These are phyloP conservation scores for Suillus discolor DNA, from an alignment of 768 basidiomycete genomes.

Conservation along the genomic window DNA sequence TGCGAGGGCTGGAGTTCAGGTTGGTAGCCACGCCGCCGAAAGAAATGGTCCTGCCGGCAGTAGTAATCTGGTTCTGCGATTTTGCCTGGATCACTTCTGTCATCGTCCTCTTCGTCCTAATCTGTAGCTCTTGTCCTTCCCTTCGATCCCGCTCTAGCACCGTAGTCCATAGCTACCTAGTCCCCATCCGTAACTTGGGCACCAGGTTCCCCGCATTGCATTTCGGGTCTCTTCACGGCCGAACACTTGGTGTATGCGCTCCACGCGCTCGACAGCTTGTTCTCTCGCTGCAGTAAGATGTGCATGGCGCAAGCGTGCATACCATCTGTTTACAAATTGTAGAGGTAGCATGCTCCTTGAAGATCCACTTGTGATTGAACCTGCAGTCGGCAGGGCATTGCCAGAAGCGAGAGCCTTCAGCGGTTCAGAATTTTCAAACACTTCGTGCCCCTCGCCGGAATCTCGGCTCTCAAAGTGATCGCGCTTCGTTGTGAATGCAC, in stretches of 20 bases:
- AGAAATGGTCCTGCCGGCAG: conserved; percentile 18
- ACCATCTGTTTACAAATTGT: conserved; percentile 53
- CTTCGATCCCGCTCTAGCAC: conserved; percentile 33
- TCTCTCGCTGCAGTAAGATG: conserved; percentile 70
- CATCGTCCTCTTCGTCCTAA: conserved; percentile 28
- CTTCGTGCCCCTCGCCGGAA: background rate
- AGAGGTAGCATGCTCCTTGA: conserved; percentile 14
- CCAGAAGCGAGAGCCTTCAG: conserved; percentile 15
- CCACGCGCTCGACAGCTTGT: conserved; percentile 68
- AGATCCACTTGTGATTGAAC: background rate
- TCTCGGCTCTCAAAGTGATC: background rate
- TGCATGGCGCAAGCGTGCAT: conserved; percentile 62
- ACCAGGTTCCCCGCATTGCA: conserved; percentile 27
- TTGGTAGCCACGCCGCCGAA: conserved; percentile 11
- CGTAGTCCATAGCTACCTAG: conserved; percentile 67
- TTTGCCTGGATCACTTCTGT: background rate
- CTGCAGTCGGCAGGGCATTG: conserved; percentile 2
- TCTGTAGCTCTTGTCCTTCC: conserved; percentile 17
- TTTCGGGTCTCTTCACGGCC: conserved; percentile 35
- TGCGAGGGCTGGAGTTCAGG: conserved; percentile 8
- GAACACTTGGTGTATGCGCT: conserved; percentile 66
- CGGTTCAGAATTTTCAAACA: conserved; percentile 6
- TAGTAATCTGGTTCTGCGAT: conserved; percentile 15
- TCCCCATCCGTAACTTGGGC: conserved; percentile 59
- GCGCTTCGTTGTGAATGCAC: conserved; percentile 40